phyloP scores from a whole-genome alignment of 2,329 filamentous ascomycete genomes.

The Alternaria gansuensis region DNA sequence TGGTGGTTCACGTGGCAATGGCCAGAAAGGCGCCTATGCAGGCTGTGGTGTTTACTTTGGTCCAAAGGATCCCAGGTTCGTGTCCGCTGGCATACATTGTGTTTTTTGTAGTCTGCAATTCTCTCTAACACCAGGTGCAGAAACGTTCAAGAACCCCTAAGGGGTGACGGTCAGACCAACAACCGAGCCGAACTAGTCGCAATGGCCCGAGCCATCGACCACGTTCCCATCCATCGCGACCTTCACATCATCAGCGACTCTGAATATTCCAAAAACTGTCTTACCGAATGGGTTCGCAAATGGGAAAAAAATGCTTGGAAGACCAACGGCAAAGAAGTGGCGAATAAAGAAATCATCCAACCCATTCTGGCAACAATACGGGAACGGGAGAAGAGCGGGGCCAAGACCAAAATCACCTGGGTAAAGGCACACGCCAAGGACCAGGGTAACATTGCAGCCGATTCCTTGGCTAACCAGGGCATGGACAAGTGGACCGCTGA shows the following conservation, averaged over 20 bases:
- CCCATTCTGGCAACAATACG: conserved; percentile 75
- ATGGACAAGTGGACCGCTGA: conserved; percentile 15
- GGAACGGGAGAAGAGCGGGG: conserved; percentile 64
- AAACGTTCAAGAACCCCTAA: conserved; percentile 79
- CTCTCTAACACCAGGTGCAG: conserved; percentile 49
- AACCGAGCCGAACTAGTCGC: conserved; percentile 95
- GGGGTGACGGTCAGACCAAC: conserved; percentile 83
- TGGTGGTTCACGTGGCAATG: conserved; percentile 69
- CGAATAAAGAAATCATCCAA: conserved; percentile 86
- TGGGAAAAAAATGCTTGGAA: conserved; percentile 84
- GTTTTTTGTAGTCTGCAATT: background rate
- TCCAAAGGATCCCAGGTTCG: conserved; percentile 64
- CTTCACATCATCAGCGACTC: conserved; percentile 88
- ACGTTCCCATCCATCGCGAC: conserved; percentile 71
- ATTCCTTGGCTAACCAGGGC: conserved; percentile 54
- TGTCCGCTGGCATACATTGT: background rate
- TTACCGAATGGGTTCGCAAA: conserved; percentile 80
- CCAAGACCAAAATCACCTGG: conserved; percentile 79
- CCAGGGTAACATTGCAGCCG: conserved; percentile 80
- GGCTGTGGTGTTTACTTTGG: conserved; percentile 73
- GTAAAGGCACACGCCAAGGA: conserved; percentile 84
- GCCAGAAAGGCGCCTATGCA: conserved; percentile 62
- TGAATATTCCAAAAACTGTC: conserved; percentile 88
- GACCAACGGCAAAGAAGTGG: conserved; percentile 76
- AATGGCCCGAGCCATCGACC: conserved; percentile 82